Conservation (phyloP, 2,329 filamentous ascomycete species). For the Xylaria polymorpha region DNA sequence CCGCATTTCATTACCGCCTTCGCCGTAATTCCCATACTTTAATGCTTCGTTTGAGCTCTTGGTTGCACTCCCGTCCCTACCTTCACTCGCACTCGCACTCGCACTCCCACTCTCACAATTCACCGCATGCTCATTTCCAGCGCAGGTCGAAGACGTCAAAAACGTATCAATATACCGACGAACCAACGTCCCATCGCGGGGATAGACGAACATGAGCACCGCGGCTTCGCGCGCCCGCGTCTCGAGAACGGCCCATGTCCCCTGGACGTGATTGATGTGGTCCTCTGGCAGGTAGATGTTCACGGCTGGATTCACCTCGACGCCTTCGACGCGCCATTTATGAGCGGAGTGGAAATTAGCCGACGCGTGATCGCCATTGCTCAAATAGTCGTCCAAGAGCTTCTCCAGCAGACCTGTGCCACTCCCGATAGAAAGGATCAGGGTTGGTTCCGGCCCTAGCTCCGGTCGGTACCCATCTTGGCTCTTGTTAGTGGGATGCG, state of each 20-base stretch:
- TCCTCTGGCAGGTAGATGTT: constrained; percentile 38
- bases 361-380: background rate
- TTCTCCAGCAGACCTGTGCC: constrained; percentile 41
- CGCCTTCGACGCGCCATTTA: constrained; percentile 38
- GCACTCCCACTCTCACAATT: background rate
- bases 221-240: constrained; percentile 42
- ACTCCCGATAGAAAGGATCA: constrained; percentile 42
- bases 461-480: background rate
- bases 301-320: constrained; percentile 34
- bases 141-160: constrained; percentile 3
- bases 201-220: constrained; percentile 52
- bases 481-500: background rate
- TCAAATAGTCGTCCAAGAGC: constrained; percentile 32
- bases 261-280: constrained; percentile 46
- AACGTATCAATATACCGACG: constrained; percentile 43
- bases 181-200: constrained; percentile 49
- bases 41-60: background rate
- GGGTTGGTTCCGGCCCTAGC: background rate
- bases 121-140: background rate
- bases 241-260: constrained; percentile 49
- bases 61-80: background rate
- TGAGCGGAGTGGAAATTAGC: background rate
- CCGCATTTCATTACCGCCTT: background rate
- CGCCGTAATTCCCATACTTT: too few species aligned
- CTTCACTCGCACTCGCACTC: background rate